Evolutionary conservation across 2,329 filamentous ascomycete genomes (phyloP).

Genomic region (Microdochium trichocladiopsis): DNA sequence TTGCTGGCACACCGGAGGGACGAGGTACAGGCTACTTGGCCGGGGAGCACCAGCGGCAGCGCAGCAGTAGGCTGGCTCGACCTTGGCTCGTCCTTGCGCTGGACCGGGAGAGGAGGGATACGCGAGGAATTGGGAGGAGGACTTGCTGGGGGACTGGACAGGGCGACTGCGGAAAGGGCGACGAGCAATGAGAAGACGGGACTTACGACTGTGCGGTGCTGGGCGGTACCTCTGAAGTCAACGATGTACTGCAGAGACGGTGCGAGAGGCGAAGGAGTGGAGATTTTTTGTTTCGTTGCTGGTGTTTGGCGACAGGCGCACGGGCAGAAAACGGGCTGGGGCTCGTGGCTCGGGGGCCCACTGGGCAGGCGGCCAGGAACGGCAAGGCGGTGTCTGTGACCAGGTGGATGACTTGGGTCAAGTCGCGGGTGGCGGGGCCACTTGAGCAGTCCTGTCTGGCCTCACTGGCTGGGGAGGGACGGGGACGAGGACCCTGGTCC

Average conservation of each 20-base stretch:
- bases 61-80: not conserved
- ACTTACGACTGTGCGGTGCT: not conserved
- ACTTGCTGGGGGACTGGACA: not conserved
- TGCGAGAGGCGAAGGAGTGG: not conserved
- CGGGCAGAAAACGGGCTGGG: not conserved
- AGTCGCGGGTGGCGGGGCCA: not conserved
- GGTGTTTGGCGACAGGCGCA: not conserved
- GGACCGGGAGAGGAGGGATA: not conserved
- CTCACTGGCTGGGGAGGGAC: not conserved
- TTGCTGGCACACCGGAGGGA: not conserved
- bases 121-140: not conserved
- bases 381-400: not conserved
- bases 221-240: not conserved
- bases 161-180: not conserved
- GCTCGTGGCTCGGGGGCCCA: too few relatives aligned
- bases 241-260: not conserved
- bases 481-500: too few relatives aligned
- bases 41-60: not conserved
- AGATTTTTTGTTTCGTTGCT: not conserved
- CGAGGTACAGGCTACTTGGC: not conserved
- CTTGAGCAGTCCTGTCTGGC: not conserved
- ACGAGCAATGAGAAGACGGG: not conserved
- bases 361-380: not conserved
- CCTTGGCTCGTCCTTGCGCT: not conserved
- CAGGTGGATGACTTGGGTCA: too few relatives aligned